Base-by-base conservation (phyloP, 495 filamentous ascomycete genomes). In the Cercophora samala region DNA sequence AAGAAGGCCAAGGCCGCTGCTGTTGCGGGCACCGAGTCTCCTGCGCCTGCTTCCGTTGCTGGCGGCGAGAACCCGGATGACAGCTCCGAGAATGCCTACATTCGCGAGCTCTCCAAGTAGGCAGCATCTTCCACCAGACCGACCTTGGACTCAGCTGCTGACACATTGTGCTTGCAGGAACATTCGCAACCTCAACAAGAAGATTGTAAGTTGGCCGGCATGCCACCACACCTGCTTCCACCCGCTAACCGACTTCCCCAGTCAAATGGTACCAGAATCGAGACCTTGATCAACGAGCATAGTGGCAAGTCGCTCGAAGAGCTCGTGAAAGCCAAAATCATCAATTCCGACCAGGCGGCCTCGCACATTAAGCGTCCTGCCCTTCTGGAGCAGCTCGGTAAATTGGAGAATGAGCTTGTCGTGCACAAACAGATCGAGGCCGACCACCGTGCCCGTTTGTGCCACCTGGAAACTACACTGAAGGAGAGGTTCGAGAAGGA, bases 271-370 rank as follows among this genome's bases (percentile, higher is more conserved):
- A 81, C 87, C 66, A 96, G 92, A 77, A 89, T 93, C 66, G 92
- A 96, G 68, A 70, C 83, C 58, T 86, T 96, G 64, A 78, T 96
- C 73, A 88, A 87, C 52, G 91, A 93, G 75, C 89, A 96, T 80
- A 85, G 87, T 29, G 86, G 77, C 71, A 88, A 89, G 76, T 85
- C 86, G 2, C 87, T 97, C 58, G 93, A 97, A 63, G 87, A 95
- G n/a, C 87, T 97, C 29, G 89, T 97, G 17, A 78, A 83, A 9
- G 76, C 84, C 63, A 91, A 90, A 80, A 91, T 94, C 76, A 93
- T 99, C 83, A 99, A 98, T 75, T 69, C 79, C 70, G 96, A 99
- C 78, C 93, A 98, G 77, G 96, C 93, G 77, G 88, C 90, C 8
- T 91, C 97, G 79, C 87, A 88, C 24, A 79, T 90, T 68, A 96